Base-by-base conservation (phyloP, 805 yeast species). In the Pichia nakasei region DNA sequence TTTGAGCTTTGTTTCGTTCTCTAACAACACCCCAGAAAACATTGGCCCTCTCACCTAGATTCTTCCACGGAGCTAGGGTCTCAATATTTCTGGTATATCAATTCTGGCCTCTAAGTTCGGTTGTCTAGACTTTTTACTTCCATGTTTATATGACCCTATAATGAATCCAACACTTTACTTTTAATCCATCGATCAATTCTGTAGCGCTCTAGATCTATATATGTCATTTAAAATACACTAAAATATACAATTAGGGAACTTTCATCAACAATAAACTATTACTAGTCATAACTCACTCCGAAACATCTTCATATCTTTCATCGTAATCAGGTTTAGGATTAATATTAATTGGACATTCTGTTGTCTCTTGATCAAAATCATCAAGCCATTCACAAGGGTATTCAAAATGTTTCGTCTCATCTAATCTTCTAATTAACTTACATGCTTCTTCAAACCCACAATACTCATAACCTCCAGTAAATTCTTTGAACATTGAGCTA, bases 401-500 rank as follows among this genome's bases (percentile, higher is more conserved):
- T 35, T 54, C 36, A 21, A 59, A 53, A 29, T 13, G 15, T 40
- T 58, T 51, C 11, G 48, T 38, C 12, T 39, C 20, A 34, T 48
- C 41, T 22, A 59, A 51, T 17, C 50, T 31, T 22, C 44, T 44
- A 21, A 57, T 43, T 35, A 48, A 26, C 15, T 39, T 42, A 22
- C 51, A 13, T 1, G 65, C 58, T 4, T 46, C 47, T n/a, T 47
- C 39, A 19, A 42, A 50, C n/a, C 39, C 46, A 5, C 33, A 13
- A 38, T 58, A 59, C 11, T 54, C 50, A 17, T 46, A 43, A 17
- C 60, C 60, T 9, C 73, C 76, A 0, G 84, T 71, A 35, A 82
- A 60, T 35, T 72, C 68, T 37, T 64, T 57, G 66, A 82, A 85
- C 50, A 87, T 76, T 21, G 66, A 51, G 52, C 69, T 67, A 55